A percentile compares a stretch with the other conserved stretches of the same genome.
Conservation (phyloP, 768 basidiomycete genomes). For the Mycena olivaceomarginata region DNA sequence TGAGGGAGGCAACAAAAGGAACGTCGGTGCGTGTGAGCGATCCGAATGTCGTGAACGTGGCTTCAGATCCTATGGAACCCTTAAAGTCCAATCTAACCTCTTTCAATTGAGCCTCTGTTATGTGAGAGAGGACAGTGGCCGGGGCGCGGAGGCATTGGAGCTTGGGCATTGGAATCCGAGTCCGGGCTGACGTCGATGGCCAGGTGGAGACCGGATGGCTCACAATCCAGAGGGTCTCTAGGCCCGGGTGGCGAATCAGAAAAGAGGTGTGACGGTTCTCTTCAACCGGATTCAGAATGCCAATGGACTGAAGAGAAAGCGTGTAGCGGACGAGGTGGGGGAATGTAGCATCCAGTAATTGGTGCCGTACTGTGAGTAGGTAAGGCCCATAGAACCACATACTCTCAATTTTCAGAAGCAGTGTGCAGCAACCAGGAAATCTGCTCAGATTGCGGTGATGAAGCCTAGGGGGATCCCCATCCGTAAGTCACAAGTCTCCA, state of each 20-base stretch:
- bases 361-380: background rate
- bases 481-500: background rate
- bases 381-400: background rate
- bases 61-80: no score
- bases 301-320: background rate
- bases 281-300: no score
- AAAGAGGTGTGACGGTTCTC: background rate
- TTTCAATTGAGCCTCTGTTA: background rate
- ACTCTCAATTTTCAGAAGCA: background rate
- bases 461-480: background rate
- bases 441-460: background rate
- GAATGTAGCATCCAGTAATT: background rate
- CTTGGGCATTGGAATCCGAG: background rate
- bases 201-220: background rate
- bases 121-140: background rate
- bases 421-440: background rate
- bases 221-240: background rate
- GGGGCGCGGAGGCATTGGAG: background rate
- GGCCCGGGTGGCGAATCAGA: constrained; percentile 3
- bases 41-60: no score
- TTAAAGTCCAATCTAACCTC: no score
- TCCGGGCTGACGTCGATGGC: background rate
- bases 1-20: no score
- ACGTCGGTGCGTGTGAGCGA: no score
- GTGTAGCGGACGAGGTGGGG: background rate